Percentiles rank a stretch among this genome's conserved stretches.
These are phyloP conservation scores for Arthrobotrys musiformis DNA, from an alignment of 2,329 filamentous ascomycete species.

Conservation along the genomic window DNA sequence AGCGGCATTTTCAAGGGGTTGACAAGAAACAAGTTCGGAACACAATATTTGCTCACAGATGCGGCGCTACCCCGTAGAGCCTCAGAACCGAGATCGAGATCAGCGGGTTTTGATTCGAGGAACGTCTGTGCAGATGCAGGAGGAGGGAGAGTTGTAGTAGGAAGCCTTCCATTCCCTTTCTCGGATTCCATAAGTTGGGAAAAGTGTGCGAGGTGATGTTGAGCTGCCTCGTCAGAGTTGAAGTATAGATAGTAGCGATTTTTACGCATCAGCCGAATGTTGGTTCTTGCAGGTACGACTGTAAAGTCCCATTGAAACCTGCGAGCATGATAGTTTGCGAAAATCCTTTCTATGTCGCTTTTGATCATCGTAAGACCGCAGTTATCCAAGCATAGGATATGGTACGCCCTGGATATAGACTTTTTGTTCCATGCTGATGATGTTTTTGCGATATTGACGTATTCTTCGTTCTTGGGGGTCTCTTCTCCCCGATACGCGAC, in stretches of 20 bases:
- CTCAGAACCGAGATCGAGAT: not conserved
- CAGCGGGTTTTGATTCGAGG: not conserved
- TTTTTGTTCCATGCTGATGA: constrained; percentile 10
- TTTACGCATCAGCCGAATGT: not conserved
- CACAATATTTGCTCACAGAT: constrained; percentile 7
- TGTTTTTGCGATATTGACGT: constrained; percentile 16
- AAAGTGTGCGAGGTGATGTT: constrained; percentile 31
- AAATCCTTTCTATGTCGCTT: constrained; percentile 46
- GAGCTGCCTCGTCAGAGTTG: constrained; percentile 13
- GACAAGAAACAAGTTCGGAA: constrained; percentile 12
- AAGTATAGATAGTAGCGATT: constrained; percentile 48
- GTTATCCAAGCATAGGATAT: constrained; percentile 29
- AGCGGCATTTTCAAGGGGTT: constrained; percentile 2
- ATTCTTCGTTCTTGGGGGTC: not conserved
- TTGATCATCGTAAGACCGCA: constrained; percentile 44
- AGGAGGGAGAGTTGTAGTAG: constrained; percentile 22
- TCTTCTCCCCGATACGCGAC: not conserved
- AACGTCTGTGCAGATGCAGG: constrained; percentile 19
- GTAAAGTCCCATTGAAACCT: constrained; percentile 16
- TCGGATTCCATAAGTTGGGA: not conserved
- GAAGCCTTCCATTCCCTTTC: not conserved
- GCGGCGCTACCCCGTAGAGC: not conserved
- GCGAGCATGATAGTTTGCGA: constrained; percentile 38
- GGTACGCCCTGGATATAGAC: not conserved
- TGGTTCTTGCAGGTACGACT: constrained; percentile 20